Percentiles rank a stretch among this genome's conserved stretches.
These are phyloP conservation scores for Gigaspora rosea DNA, from an alignment of 192 early-diverging fungal genomes.

Conservation along the genomic window DNA sequence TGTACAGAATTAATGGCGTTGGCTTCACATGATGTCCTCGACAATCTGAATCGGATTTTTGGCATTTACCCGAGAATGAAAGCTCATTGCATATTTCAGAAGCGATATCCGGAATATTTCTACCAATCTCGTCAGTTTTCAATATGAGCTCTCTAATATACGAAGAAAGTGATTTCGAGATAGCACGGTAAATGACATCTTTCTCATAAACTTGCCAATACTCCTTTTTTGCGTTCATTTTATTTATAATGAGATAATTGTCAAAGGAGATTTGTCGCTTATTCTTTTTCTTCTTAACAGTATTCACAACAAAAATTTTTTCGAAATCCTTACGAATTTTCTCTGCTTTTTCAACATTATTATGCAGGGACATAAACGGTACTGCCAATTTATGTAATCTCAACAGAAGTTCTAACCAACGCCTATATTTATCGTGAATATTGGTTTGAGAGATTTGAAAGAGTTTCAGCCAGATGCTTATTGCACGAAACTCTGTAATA, in stretches of 20 bases:
- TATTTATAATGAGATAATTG: constrained; percentile 4
- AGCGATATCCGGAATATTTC: neutral
- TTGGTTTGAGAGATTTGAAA: neutral
- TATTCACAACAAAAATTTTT: constrained; percentile 18
- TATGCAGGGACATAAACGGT: neutral
- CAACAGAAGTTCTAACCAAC: neutral
- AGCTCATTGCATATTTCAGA: neutral
- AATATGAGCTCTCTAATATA: constrained; percentile 11
- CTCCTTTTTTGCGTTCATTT: neutral
- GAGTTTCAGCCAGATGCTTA: neutral
- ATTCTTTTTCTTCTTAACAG: neutral
- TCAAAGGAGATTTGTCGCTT: constrained; percentile 19
- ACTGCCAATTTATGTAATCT: neutral
- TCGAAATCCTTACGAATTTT: neutral
- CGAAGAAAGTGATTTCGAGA: neutral
- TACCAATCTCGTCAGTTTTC: neutral
- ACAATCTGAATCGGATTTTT: neutral
- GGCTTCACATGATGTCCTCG: constrained; percentile 8
- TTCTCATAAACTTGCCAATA: neutral
- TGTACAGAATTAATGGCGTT: neutral
- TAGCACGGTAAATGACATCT: neutral
- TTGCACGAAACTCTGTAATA: neutral
- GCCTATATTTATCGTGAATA: neutral
- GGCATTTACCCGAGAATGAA: neutral
- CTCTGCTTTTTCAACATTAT: neutral